Evolutionary conservation across 78 protist genomes (phyloP), one percentile per base, ranked within the genome.

Genomic region (Emiliania huxleyi): DNA sequence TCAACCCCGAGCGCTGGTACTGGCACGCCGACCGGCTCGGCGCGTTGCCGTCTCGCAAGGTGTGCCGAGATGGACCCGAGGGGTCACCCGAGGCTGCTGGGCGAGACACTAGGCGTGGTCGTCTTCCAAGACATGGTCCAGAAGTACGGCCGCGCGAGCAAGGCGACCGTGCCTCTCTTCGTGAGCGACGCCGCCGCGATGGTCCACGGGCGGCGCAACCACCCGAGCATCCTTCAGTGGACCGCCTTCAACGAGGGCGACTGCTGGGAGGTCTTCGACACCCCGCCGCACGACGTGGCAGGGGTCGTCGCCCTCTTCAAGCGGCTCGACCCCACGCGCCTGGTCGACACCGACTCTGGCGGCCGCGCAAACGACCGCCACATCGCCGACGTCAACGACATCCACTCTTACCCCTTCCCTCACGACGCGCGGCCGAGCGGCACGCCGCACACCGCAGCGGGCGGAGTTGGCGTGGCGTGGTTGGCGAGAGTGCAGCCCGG

Each of bases 141-240:
- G 29, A 26, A 94, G 43, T 94, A 91, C 44, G 94, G 44, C 33
- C 79, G 55, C 42, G 91, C 71, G 26, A 91, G 22, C 49, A 52
- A 1, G 37, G 62, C 88, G 0, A 26, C 35, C 33, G 29, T 81
- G 26, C 71, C 91, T 1, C 69, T 87, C 33, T 94, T 69, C 84
- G 29, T 33, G 42, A 15, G 23, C 23, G 95, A 94, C 75, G 3
- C 91, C 26, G 12, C 2, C 35, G 94, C 90, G 38, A 94, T 94
- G 95, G 46, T 94, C 37, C 38, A 6, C 40, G 22, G 42, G 23
- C 37, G 42, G 18, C 6, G 33, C 56, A 91, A 91, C 84, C 92
- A 79, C 77, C 95, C 95, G 2, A 38, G 87, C 69, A 91, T 94
- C 22, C 79, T 94, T 35, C 95, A 94, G 69, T 94, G 94, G 94